Conservation (phyloP, 2,329 filamentous ascomycete genomes). For the Colletotrichum phormii region DNA sequence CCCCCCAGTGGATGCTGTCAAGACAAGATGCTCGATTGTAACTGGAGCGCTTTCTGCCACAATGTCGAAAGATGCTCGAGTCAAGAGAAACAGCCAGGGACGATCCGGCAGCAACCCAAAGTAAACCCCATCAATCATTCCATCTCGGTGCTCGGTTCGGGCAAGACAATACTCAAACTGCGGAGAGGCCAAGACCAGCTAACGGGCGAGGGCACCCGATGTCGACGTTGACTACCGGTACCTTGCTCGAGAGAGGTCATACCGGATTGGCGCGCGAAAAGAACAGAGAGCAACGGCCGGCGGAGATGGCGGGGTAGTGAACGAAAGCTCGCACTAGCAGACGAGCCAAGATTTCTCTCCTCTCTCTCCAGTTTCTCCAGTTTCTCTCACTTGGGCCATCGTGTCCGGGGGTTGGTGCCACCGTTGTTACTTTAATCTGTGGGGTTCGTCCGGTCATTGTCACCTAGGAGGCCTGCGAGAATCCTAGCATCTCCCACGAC, state of each 20-base stretch:
- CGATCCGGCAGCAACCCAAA: not conserved
- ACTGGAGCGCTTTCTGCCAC: slow-evolving; percentile 24
- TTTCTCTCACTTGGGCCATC: not conserved
- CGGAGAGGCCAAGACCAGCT: slow-evolving; percentile 26
- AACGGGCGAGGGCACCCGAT: slow-evolving; percentile 7
- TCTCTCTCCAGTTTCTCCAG: no score
- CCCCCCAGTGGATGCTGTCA: not conserved
- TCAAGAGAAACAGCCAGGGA: slow-evolving; percentile 7
- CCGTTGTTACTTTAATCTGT: slow-evolving; percentile 20
- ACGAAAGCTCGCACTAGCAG: not conserved
- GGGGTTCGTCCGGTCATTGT: slow-evolving; percentile 18
- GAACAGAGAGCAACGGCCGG: not conserved
- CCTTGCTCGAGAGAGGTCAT: slow-evolving; percentile 18
- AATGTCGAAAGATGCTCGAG: not conserved
- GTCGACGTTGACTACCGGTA: slow-evolving; percentile 19
- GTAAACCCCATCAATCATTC: not conserved
- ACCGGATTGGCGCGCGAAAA: slow-evolving; percentile 28
- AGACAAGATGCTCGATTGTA: not conserved
- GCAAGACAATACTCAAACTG: not conserved
- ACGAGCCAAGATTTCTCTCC: not conserved
- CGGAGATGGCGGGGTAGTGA: slow-evolving; percentile 19
- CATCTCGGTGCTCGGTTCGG: not conserved
- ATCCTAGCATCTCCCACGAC: not conserved
- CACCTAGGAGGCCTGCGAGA: not conserved
- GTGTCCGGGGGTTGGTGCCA: not conserved